phyloP scores from a whole-genome alignment of 1,284 basidiomycete genomes.

The Inonotus obliquus region DNA sequence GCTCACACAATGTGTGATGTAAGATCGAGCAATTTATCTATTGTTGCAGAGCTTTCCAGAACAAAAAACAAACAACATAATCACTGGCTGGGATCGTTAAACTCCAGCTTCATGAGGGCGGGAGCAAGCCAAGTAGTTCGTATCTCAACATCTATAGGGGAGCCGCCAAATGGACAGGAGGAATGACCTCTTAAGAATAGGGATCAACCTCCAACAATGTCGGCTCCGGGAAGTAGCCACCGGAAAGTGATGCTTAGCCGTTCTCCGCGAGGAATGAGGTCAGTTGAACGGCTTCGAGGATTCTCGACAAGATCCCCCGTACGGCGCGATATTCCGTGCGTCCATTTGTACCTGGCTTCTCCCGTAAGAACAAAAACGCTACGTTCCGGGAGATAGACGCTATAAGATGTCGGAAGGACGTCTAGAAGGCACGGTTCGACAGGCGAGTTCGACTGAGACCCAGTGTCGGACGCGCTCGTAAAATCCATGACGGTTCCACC shows the following conservation, averaged over 20 bases:
- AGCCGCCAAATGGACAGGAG: too few species aligned
- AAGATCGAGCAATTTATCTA: too few species aligned
- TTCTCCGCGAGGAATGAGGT: constrained; percentile 42
- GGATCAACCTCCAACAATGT: constrained; percentile 50
- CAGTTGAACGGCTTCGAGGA: constrained; percentile 24
- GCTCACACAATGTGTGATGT: too few species aligned
- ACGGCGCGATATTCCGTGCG: constrained; percentile 57
- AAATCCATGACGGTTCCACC: constrained; percentile 76
- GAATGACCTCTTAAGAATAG: too few species aligned
- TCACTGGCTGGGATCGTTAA: too few species aligned
- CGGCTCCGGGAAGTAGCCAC: constrained; percentile 73
- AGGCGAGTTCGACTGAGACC: not conserved
- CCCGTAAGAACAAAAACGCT: constrained; percentile 67
- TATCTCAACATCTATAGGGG: too few species aligned
- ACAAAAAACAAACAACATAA: too few species aligned
- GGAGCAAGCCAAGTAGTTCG: too few species aligned
- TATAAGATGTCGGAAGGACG: constrained; percentile 24
- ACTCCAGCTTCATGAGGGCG: too few species aligned
- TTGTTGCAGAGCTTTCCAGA: too few species aligned
- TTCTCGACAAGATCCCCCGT: constrained; percentile 43
- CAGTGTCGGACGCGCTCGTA: constrained; percentile 24
- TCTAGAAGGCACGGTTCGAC: not conserved
- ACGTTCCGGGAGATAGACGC: constrained; percentile 60
- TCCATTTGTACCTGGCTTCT: constrained; percentile 69
- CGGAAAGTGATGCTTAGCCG: constrained; percentile 76